A percentile compares a stretch with the other conserved stretches of the same genome.
phyloP scores from a whole-genome alignment of 192 early-diverging fungal genomes.

The Podila epicladia region DNA sequence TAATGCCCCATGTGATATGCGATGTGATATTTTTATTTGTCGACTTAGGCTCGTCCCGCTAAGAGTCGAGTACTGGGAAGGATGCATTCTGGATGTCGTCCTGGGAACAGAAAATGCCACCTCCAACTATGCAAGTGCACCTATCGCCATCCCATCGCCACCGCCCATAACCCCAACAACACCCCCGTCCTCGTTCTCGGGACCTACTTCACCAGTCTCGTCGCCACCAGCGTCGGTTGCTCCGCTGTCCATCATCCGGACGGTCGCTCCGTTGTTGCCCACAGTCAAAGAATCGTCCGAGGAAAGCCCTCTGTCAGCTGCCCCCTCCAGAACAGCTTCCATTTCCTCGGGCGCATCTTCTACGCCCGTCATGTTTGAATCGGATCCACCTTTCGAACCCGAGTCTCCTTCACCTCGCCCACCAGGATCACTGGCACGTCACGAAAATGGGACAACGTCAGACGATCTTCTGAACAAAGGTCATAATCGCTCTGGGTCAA shows the following conservation, averaged over 20 bases:
- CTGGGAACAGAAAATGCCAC: neutral
- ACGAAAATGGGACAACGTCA: neutral
- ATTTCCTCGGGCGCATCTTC: neutral
- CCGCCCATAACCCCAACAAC: neutral
- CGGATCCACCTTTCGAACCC: neutral
- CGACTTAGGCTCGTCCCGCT: neutral
- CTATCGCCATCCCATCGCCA: slow-evolving; percentile 5
- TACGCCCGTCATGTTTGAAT: neutral
- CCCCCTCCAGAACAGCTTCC: neutral
- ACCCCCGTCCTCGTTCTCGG: neutral
- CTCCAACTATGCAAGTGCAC: neutral
- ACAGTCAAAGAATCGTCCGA: neutral
- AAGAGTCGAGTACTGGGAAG: slow-evolving; percentile 3
- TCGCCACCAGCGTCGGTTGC: slow-evolving; percentile 1
- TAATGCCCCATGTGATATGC: neutral
- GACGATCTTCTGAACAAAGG: neutral
- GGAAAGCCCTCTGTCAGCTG: neutral
- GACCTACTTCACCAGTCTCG: neutral
- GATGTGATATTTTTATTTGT: neutral
- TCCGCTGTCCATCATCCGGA: neutral
- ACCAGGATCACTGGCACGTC: neutral
- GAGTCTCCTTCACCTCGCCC: neutral
- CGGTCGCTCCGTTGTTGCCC: neutral
- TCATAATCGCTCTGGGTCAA: neutral
- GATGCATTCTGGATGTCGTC: slow-evolving; percentile 1